Percentiles rank a stretch among this genome's conserved stretches.
Evolutionary conservation across 2,329 filamentous ascomycete species (phyloP).

Genomic region (Aspergillus sp.): DNA sequence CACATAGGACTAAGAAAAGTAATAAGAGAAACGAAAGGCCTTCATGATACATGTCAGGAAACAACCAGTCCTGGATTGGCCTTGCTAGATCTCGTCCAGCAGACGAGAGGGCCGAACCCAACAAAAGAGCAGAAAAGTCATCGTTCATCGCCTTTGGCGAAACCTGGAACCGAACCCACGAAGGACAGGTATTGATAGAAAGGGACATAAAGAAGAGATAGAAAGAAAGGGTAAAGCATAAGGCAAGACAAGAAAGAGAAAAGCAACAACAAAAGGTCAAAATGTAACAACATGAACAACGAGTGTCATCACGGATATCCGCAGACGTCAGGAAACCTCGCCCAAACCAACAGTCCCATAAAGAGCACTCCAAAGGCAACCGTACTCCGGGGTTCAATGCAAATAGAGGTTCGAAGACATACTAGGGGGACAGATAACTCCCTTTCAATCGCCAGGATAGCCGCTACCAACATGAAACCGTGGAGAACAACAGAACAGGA

Average conservation of each 20-base stretch:
- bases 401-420: conserved; percentile 23
- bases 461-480: conserved; percentile 17
- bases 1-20: not conserved
- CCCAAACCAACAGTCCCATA: conserved; percentile 15
- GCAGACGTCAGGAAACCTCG: conserved; percentile 12
- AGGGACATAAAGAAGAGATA: not conserved
- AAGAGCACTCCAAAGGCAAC: conserved; percentile 19
- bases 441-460: conserved; percentile 18
- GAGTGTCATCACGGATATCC: conserved; percentile 7
- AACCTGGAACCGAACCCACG: not conserved
- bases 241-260: not conserved
- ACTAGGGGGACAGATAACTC: conserved; percentile 17
- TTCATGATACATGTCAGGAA: not conserved
- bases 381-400: conserved; percentile 30
- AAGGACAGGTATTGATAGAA: not conserved
- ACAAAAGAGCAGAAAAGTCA: not conserved
- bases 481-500: conserved; percentile 16
- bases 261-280: not conserved
- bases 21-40: not conserved
- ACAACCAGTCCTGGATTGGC: not conserved
- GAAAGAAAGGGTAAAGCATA: not conserved
- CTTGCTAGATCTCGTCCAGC: not conserved
- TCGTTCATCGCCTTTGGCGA: not conserved
- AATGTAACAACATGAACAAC: conserved; percentile 1
- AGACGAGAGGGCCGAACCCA: not conserved